Percentiles rank a stretch among this genome's conserved stretches.
Evolutionary conservation across 2,329 filamentous ascomycete species (phyloP).

Genomic region (Rutstroemia sp.): DNA sequence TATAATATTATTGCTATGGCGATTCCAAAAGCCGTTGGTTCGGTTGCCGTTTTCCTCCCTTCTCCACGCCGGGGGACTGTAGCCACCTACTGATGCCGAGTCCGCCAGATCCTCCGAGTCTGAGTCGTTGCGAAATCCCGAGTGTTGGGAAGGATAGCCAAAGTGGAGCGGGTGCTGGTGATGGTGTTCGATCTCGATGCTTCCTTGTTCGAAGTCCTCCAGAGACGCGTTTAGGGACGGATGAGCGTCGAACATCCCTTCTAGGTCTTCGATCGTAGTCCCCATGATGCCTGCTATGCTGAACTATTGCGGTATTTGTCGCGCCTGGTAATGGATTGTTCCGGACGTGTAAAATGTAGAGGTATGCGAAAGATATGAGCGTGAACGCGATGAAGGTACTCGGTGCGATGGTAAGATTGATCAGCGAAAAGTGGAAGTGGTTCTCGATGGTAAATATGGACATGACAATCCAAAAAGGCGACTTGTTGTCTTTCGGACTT

Average conservation of each 20-base stretch:
- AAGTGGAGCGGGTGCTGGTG: conserved; percentile 35
- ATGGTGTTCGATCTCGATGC: conserved; percentile 27
- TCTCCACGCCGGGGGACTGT: conserved; percentile 60
- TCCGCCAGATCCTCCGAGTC: conserved; percentile 33
- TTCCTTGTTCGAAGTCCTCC: conserved; percentile 52
- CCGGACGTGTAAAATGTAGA: conserved; percentile 26
- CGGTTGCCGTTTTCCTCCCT: conserved; percentile 36
- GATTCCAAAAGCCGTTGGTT: conserved; percentile 39
- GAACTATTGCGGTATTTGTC: conserved; percentile 1
- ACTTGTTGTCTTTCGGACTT: background rate
- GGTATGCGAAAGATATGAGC: conserved; percentile 23
- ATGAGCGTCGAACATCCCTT: conserved; percentile 47
- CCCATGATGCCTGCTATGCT: conserved; percentile 11
- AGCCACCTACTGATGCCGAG: conserved; percentile 43
- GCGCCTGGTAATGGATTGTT: conserved; percentile 16
- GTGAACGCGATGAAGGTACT: conserved; percentile 24
- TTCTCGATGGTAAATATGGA: conserved; percentile 27
- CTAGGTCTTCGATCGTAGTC: conserved; percentile 37
- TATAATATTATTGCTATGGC: conserved; percentile 35
- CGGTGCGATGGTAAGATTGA: conserved; percentile 27
- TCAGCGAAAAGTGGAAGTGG: conserved; percentile 26
- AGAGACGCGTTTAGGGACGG: conserved; percentile 52
- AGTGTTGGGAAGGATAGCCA: conserved; percentile 50
- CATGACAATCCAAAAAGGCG: conserved; percentile 19
- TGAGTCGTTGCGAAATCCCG: conserved; percentile 50